Base-by-base conservation (phyloP, 2,329 filamentous ascomycete genomes). In the Ophiosphaerella herpotricha region DNA sequence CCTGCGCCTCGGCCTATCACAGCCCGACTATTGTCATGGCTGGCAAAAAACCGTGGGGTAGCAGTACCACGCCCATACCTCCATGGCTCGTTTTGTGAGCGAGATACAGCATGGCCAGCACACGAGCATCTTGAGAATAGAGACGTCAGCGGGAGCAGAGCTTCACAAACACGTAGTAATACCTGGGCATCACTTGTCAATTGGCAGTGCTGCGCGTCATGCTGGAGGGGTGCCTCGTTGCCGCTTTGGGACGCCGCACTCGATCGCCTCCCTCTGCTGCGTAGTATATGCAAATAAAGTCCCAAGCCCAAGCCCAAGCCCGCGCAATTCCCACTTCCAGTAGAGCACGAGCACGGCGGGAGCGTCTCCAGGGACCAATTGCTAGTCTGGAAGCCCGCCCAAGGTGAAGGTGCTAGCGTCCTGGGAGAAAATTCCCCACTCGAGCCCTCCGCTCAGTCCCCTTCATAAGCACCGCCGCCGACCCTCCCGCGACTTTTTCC, bases 21-120 rank as follows among this genome's bases (percentile, higher is more conserved):
- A 31, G 13, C 50, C 55, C 46, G 54, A 50, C 57, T 62, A 51
- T 52, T 57, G 66, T 60, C 62, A 67, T 61, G 57, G 50, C 37
- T 13, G 64, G 67, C 68, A 70, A 67, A 64, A 70, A 65, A 62
- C 64, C 68, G 68, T 72, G 69, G 68, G 69, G 68, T 71, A 71
- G 54, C 57, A 58, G 57, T 5, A 21, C 18, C 18, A 21, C 18
- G 18, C 18, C 18, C 18, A 21, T 21, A 21, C 18, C 18, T 21
- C 18, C 18, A 21, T 21, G 18, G 18, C 53, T 56, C 57, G 65
- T 65, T 61, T 66, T 61, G 58, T 63, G 58, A 66, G 57, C 6
- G 18, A 21, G 18, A 5, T 21, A 3, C 18, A 21, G 18, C 18
- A 21, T 50, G 60, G 52, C 46, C 49, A 50, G 52, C 58, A 59